phyloP scores from a whole-genome alignment of 2,329 filamentous ascomycete genomes.

The Epicoccum nigrum region DNA sequence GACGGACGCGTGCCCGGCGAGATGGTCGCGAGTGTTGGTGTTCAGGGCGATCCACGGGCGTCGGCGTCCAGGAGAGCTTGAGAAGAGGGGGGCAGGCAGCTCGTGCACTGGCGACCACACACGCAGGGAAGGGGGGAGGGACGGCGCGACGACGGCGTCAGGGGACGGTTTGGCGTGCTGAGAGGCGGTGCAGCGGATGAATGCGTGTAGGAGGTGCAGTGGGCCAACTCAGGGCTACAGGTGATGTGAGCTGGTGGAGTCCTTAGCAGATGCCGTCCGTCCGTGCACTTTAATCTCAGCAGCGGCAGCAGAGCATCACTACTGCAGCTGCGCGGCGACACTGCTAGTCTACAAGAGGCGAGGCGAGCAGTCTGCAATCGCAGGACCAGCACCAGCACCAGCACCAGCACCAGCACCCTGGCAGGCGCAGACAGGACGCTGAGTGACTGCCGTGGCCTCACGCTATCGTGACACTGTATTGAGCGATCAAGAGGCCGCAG shows the following conservation, averaged over 20 bases:
- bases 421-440: neutral
- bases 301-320: constrained; percentile 12
- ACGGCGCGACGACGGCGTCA: constrained; percentile 18
- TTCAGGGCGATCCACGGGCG: constrained; percentile 33
- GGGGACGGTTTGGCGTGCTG: constrained; percentile 9
- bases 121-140: constrained; percentile 25
- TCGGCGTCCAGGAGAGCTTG: constrained; percentile 30
- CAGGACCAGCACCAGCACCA: no score
- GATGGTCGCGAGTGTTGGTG: constrained; percentile 38
- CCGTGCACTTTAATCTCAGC: constrained; percentile 15
- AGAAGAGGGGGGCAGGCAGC: constrained; percentile 31
- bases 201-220: constrained; percentile 25
- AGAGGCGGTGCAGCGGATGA: constrained; percentile 23
- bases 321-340: neutral
- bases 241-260: constrained; percentile 26
- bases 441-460: no score
- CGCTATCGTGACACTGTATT: neutral
- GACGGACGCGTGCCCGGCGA: constrained; percentile 31
- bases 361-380: neutral
- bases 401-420: no score
- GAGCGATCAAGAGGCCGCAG: neutral
- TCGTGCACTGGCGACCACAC: constrained; percentile 27
- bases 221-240: constrained; percentile 35
- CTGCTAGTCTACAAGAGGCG: neutral
- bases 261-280: constrained; percentile 18